phyloP scores from a whole-genome alignment of 768 basidiomycete species.

The Leccinum sublutescens region DNA sequence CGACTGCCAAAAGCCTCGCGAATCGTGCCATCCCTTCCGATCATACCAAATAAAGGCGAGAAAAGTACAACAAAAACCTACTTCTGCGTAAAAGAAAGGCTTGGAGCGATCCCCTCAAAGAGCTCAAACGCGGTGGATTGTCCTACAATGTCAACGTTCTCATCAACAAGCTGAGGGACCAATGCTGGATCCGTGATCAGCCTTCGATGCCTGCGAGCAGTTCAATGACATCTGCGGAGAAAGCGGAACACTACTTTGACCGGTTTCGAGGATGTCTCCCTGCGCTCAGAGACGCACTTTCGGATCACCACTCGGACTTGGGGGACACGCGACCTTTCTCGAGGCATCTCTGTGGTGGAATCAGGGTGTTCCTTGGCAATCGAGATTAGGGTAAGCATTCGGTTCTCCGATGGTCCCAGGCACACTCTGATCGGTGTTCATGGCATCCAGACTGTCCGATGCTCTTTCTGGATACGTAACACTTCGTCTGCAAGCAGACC shows the following conservation, averaged over 20 bases:
- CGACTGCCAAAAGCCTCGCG: slow-evolving; percentile 57
- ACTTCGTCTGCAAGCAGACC: slow-evolving; percentile 15
- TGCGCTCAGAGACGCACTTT: slow-evolving; percentile 56
- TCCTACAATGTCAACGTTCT: slow-evolving; percentile 66
- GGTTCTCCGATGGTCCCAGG: background rate
- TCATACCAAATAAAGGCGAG: slow-evolving; percentile 47
- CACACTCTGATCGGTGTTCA: background rate
- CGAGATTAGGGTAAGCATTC: slow-evolving; percentile 54
- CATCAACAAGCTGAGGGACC: slow-evolving; percentile 45
- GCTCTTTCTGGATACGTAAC: slow-evolving; percentile 16
- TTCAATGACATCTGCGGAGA: slow-evolving; percentile 32
- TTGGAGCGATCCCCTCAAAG: slow-evolving; percentile 87
- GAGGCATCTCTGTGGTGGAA: slow-evolving; percentile 76
- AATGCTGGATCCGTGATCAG: slow-evolving; percentile 67
- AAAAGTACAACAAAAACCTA: slow-evolving; percentile 68
- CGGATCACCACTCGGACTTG: slow-evolving; percentile 77
- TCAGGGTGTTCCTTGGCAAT: slow-evolving; percentile 71
- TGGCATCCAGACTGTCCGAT: slow-evolving; percentile 16
- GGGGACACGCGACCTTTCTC: slow-evolving; percentile 81
- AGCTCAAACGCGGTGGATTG: slow-evolving; percentile 78
- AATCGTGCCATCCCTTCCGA: slow-evolving; percentile 41
- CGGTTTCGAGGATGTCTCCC: slow-evolving; percentile 67
- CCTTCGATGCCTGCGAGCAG: slow-evolving; percentile 35
- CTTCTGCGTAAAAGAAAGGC: slow-evolving; percentile 84
- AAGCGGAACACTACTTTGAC: slow-evolving; percentile 61